Evolutionary conservation across 768 basidiomycete species (phyloP).

Genomic region (Neoboletus magnificus): DNA sequence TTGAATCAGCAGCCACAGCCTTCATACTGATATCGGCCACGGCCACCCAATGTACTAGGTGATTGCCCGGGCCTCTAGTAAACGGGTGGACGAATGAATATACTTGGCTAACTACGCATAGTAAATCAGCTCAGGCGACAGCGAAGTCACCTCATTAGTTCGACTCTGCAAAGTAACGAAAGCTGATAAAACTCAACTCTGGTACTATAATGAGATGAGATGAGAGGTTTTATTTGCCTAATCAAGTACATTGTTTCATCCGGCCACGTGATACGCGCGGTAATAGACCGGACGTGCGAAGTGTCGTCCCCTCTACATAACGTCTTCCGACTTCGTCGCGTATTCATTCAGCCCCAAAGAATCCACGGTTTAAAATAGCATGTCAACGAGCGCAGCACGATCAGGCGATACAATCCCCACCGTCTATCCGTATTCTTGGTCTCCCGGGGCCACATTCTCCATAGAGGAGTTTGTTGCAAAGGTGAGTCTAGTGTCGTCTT

Average conservation of each 20-base stretch:
- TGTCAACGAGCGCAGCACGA: conserved; percentile 5
- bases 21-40: neutral
- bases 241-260: no score
- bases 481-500: conserved; percentile 28
- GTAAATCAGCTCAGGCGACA: no score
- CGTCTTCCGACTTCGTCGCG: neutral
- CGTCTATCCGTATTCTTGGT: conserved; percentile 54
- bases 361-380: neutral
- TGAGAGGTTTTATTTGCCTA: no score
- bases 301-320: no score
- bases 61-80: no score
- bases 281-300: neutral
- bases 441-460: conserved; percentile 36
- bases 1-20: neutral
- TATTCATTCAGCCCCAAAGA: neutral
- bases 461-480: conserved; percentile 56
- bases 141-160: no score
- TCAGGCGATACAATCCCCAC: conserved; percentile 41
- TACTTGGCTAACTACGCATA: no score
- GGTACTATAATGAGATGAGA: no score
- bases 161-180: no score
- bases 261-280: conserved; percentile 6
- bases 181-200: no score
- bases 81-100: no score
- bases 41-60: no score